Base-by-base conservation (phyloP, 2,329 filamentous ascomycete species). In the Cladophialophora immunda region DNA sequence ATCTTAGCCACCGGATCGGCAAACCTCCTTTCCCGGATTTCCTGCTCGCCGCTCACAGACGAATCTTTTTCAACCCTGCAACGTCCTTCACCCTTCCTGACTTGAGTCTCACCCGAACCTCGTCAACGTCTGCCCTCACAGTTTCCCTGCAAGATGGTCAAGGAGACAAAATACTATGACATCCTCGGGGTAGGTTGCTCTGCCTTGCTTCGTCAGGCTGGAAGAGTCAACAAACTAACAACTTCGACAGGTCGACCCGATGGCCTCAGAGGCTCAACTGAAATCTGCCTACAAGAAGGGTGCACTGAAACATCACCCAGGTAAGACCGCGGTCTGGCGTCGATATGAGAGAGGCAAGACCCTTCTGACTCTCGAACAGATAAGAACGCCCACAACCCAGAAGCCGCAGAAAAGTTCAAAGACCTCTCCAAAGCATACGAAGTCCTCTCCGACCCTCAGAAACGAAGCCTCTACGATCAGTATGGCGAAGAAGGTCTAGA, bases 401-500 rank as follows among this genome's bases (percentile, higher is more conserved):
- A 90, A 29, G 94, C 95, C 59, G 93, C 94, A 74, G 93, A 97
- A 69, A 99, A 97, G 82, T 99, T 99, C 90, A 98, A 99, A 85
- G 94, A 97, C 76, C 87, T 97, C 68, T 97, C 93, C 72, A 90
- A 94, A 77, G 95, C 95, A 69, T 99, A 98, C 82, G 95, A 99
- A 84, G 87, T 96, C 73, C 89, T 99, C 19, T 95, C 92, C 74
- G 95, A 99, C 78, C 80, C 92, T 45, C 91, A 97, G 80, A 97
- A 97, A 86, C 92, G 95, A 77, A 82, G 89, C 74, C 79, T 98
- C 69, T 99, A 99, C 81, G 95, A 99, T 77, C 93, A 97, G 81
- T 97, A 96, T 90, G 95, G 95, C 73, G 94, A 99, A 83, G 93
- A 96, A 75, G 95, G 95, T 70, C 88, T 99, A 58, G 94, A 98